Percentiles rank a stretch among this genome's conserved stretches.
phyloP scores from a whole-genome alignment of 2,329 filamentous ascomycete species.

The Xylogone sp. region DNA sequence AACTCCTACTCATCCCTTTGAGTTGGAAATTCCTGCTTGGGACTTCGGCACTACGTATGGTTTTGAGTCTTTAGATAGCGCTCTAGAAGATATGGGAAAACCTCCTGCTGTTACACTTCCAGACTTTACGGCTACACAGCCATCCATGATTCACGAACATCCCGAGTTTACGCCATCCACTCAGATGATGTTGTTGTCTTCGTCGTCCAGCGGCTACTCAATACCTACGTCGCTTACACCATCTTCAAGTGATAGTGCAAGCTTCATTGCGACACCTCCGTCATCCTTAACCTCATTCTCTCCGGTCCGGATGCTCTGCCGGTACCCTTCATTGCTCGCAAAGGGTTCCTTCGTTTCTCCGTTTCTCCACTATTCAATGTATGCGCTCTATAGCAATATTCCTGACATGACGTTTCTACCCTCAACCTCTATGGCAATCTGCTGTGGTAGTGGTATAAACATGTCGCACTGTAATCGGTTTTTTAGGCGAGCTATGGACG shows the following conservation, averaged over 20 bases:
- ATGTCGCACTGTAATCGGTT: slow-evolving; percentile 11
- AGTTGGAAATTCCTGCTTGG: slow-evolving; percentile 2
- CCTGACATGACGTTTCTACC: slow-evolving; percentile 18
- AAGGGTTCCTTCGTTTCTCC: slow-evolving; percentile 13
- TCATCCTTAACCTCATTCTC: neutral
- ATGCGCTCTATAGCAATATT: slow-evolving; percentile 14
- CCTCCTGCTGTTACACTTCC: slow-evolving; percentile 2
- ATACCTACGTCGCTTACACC: neutral
- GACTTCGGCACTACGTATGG: too few relatives aligned
- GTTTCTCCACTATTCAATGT: slow-evolving; percentile 12
- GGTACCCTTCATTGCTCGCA: slow-evolving; percentile 16
- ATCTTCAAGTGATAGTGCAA: slow-evolving; percentile 1
- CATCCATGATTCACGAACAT: neutral
- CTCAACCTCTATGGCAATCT: slow-evolving; percentile 19
- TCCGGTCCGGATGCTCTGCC: slow-evolving; percentile 7
- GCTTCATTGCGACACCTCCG: neutral
- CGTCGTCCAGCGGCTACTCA: neutral
- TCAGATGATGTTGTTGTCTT: neutral
- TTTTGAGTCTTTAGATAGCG: slow-evolving; percentile 1
- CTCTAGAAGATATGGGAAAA: slow-evolving; percentile 1
- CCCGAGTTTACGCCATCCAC: neutral
- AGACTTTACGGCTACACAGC: slow-evolving; percentile 2
- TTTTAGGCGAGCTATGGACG: slow-evolving; percentile 15
- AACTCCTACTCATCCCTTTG: slow-evolving; percentile 1
- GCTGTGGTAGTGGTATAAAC: slow-evolving; percentile 15